Conservation (phyloP, 768 basidiomycete genomes). For the Multifurca ochricompacta region DNA sequence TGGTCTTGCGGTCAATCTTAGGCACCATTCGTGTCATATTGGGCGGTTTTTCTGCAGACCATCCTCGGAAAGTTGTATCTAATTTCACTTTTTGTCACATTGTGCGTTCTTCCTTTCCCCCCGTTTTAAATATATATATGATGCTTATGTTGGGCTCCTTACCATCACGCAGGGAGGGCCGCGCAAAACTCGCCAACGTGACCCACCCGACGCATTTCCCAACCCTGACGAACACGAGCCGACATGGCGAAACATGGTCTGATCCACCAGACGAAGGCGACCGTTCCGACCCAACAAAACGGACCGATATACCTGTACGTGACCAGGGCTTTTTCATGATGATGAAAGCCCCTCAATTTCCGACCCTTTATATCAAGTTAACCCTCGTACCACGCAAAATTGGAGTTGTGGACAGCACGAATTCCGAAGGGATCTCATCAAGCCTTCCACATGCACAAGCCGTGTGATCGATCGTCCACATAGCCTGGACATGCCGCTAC, state of each 20-base stretch:
- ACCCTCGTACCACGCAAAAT: neutral
- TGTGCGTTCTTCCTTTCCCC: slow-evolving; percentile 19
- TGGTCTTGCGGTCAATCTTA: neutral
- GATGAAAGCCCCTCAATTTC: neutral
- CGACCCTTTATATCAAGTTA: neutral
- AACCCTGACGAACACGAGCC: neutral
- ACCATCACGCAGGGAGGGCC: slow-evolving; percentile 2
- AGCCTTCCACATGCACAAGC: neutral
- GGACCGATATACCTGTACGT: neutral
- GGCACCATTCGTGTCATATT: slow-evolving; percentile 20
- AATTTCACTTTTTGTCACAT: slow-evolving; percentile 26
- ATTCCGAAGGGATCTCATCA: neutral
- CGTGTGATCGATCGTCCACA: neutral
- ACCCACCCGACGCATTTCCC: slow-evolving; percentile 3
- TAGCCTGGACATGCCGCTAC: no score
- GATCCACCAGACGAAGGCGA: neutral
- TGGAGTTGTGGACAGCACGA: neutral
- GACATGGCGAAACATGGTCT: neutral
- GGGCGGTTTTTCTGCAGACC: slow-evolving; percentile 25
- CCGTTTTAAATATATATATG: neutral
- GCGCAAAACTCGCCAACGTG: neutral
- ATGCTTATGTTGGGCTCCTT: neutral
- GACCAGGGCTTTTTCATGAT: neutral
- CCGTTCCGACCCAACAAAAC: neutral
- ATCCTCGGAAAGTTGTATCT: slow-evolving; percentile 28